A percentile compares a stretch with the other conserved stretches of the same genome.
Evolutionary conservation across 495 filamentous ascomycete species (phyloP).

Genomic region (Aspergillus cavernicola): DNA sequence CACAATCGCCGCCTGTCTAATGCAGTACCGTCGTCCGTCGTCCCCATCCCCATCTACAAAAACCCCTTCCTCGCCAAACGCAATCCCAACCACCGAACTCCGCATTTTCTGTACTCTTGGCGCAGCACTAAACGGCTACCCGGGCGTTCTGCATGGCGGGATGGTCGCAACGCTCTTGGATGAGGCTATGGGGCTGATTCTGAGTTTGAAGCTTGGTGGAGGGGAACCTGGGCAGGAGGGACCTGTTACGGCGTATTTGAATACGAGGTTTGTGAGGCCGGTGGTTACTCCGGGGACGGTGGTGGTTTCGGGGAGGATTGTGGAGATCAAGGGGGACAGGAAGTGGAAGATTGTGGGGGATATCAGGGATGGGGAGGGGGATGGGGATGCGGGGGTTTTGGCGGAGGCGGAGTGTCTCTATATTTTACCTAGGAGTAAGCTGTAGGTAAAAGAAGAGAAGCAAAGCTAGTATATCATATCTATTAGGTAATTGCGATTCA

Average conservation of each 20-base stretch:
- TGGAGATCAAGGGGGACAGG: conserved; percentile 34
- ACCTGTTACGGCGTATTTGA: conserved; percentile 55
- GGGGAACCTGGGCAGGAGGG: conserved; percentile 2
- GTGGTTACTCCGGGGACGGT: conserved; percentile 51
- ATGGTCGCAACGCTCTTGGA: conserved; percentile 50
- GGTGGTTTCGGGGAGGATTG: conserved; percentile 42
- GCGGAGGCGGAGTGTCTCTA: conserved; percentile 47
- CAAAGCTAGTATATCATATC: no score
- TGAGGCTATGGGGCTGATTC: conserved; percentile 50
- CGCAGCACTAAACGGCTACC: conserved; percentile 51
- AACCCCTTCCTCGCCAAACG: conserved; percentile 5
- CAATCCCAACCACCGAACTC: conserved; percentile 30
- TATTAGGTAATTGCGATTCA: no score
- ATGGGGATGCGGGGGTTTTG: conserved; percentile 35
- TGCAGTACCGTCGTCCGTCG: conserved; percentile 13
- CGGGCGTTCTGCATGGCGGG: conserved; percentile 55
- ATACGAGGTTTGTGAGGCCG: conserved; percentile 51
- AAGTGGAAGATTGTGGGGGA: conserved; percentile 45
- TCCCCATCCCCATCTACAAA: conserved; percentile 10
- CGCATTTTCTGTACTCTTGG: conserved; percentile 31
- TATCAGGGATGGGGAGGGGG: conserved; percentile 39
- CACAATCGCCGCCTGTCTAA: conserved; percentile 49
- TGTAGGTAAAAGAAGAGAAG: no score
- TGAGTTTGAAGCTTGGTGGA: conserved; percentile 20
- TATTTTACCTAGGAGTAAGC: conserved; percentile 25